phyloP scores from a whole-genome alignment of 1,284 basidiomycete species.

The Ceratobasidium sp. region DNA sequence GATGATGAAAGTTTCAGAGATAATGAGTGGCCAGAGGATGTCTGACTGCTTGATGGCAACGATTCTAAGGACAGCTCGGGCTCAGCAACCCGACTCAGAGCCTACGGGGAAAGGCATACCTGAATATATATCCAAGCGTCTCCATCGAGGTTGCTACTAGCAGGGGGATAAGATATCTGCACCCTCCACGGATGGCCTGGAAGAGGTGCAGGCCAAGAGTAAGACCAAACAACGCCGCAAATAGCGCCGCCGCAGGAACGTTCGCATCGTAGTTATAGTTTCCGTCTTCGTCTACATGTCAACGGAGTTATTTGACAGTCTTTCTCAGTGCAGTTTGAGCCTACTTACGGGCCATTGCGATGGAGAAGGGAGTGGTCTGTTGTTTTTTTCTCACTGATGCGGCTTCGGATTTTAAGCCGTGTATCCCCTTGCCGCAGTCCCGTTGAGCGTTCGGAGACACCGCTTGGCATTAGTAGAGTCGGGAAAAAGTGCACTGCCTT shows the following conservation, averaged over 20 bases:
- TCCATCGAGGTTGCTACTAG: conserved; percentile 35
- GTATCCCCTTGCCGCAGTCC: conserved; percentile 23
- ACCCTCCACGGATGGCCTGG: conserved; percentile 30
- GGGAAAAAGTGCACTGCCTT: conserved; percentile 13
- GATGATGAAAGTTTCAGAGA: conserved; percentile 45
- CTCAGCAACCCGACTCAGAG: neutral
- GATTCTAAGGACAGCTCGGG: conserved; percentile 10
- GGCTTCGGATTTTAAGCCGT: conserved; percentile 12
- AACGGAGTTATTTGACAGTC: neutral
- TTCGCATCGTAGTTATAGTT: conserved; percentile 46
- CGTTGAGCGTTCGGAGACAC: conserved; percentile 8
- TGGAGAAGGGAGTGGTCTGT: neutral
- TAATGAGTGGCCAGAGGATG: conserved; percentile 37
- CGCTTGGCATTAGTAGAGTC: neutral
- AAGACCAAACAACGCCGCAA: conserved; percentile 37
- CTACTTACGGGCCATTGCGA: conserved; percentile 17
- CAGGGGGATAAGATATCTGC: conserved; percentile 38
- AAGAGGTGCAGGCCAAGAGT: conserved; percentile 33
- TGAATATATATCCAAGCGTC: conserved; percentile 37
- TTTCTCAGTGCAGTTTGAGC: no score
- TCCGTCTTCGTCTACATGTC: conserved; percentile 15
- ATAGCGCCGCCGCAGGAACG: conserved; percentile 39
- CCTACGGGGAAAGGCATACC: conserved; percentile 10
- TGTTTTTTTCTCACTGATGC: neutral
- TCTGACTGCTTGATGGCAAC: conserved; percentile 45